Conservation (phyloP, 768 basidiomycete species). For the Leccinum variicolor region DNA sequence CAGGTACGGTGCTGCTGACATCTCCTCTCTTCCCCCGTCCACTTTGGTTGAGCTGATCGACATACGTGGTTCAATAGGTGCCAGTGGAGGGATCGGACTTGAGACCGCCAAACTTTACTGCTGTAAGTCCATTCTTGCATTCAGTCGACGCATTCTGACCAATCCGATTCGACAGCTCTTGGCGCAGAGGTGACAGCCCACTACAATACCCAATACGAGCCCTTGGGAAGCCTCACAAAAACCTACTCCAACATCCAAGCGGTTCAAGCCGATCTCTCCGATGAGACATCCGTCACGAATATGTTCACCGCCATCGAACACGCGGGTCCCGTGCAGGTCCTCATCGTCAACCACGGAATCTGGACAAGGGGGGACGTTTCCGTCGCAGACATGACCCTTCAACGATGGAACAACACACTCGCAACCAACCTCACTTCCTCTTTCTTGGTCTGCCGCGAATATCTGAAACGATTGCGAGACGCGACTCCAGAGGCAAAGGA, state of each 20-base stretch:
- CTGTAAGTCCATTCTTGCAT: constrained; percentile 34
- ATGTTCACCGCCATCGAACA: constrained; percentile 45
- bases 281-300: constrained; percentile 48
- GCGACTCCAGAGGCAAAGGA: constrained; percentile 43
- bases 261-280: constrained; percentile 56
- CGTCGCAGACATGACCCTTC: constrained; percentile 55
- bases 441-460: constrained; percentile 67
- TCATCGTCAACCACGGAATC: constrained; percentile 61
- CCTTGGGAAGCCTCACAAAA: constrained; percentile 40
- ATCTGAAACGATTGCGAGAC: constrained; percentile 42
- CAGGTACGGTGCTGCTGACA: constrained; percentile 40
- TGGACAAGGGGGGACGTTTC: constrained; percentile 45
- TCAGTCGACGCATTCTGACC: not conserved
- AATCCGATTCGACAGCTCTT: constrained; percentile 43
- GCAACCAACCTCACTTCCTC: constrained; percentile 61
- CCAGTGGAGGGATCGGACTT: constrained; percentile 73
- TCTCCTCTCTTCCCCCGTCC: not conserved
- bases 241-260: constrained; percentile 34
- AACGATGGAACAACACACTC: constrained; percentile 61
- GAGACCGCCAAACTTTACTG: constrained; percentile 57
- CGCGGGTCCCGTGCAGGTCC: constrained; percentile 50
- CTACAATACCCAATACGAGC: constrained; percentile 51
- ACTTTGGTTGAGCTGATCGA: not conserved
- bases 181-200: constrained; percentile 72
- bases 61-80: constrained; percentile 40